A percentile compares a stretch with the other conserved stretches of the same genome.
Conservation (phyloP, 305 asterid species). For the Nicotiana rustica region DNA sequence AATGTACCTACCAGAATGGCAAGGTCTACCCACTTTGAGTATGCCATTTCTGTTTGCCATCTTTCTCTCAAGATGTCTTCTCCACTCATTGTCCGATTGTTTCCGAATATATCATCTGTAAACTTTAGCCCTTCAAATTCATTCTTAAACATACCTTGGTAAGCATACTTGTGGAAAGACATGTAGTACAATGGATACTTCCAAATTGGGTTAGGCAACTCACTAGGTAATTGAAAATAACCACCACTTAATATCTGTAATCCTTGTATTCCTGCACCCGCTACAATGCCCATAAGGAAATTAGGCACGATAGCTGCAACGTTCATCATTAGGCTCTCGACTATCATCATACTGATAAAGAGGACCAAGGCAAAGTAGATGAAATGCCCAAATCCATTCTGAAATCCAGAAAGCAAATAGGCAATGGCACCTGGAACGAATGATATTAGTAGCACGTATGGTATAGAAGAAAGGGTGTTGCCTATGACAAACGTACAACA, state of each 20-base stretch:
- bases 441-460: slow-evolving; percentile 42
- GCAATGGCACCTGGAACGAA: slow-evolving; percentile 44
- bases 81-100: slow-evolving; percentile 15
- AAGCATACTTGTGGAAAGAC: slow-evolving; percentile 48
- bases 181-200: slow-evolving; percentile 42
- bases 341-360: slow-evolving; percentile 43
- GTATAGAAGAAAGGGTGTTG: slow-evolving; percentile 41
- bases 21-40: slow-evolving; percentile 42
- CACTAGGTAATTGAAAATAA: slow-evolving; percentile 39
- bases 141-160: slow-evolving; percentile 47
- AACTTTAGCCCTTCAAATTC: slow-evolving; percentile 43
- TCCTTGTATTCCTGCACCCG: slow-evolving; percentile 45
- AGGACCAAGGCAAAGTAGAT: slow-evolving; percentile 37
- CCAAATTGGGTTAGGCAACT: slow-evolving; percentile 41
- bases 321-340: slow-evolving; percentile 50
- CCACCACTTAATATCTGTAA: slow-evolving; percentile 47
- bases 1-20: slow-evolving; percentile 32
- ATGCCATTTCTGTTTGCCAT: slow-evolving; percentile 38
- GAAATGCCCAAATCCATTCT: slow-evolving; percentile 38
- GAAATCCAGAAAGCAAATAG: slow-evolving; percentile 42
- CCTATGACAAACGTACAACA: slow-evolving; percentile 42
- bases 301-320: slow-evolving; percentile 46
- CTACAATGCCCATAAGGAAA: slow-evolving; percentile 45
- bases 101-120: background rate
- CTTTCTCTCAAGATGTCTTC: slow-evolving; percentile 37